These are phyloP conservation scores for Paulownia fortunei DNA, from an alignment of 257 asterid species.

Conservation along the genomic window DNA sequence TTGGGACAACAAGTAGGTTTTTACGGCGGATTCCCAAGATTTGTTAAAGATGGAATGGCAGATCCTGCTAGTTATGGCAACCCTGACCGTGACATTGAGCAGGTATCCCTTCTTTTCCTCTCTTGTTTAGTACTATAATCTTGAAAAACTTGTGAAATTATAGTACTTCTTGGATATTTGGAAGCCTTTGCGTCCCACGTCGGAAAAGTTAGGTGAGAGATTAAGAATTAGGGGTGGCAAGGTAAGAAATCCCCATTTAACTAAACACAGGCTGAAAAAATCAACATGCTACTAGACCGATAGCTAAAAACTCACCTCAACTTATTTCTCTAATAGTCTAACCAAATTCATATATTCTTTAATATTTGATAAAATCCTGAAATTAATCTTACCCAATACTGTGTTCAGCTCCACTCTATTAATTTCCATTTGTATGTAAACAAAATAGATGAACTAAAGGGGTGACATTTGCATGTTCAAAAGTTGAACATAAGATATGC, in stretches of 20 bases:
- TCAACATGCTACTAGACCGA: neutral
- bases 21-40: conserved; percentile 51
- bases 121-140: neutral
- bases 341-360: neutral
- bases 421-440: neutral
- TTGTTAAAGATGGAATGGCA: conserved; percentile 95
- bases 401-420: neutral
- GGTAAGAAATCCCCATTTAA: neutral
- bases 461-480: too few species aligned
- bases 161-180: neutral
- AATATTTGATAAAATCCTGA: too few species aligned
- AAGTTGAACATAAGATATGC: too few species aligned
- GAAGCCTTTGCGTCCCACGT: neutral
- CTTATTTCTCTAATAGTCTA: neutral
- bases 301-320: neutral
- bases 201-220: neutral
- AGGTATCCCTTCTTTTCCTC: conserved; percentile 45
- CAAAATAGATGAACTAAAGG: neutral
- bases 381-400: too few species aligned
- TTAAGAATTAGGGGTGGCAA: neutral
- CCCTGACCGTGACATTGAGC: conserved; percentile 75
- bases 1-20: conserved; percentile 45
- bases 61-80: conserved; percentile 79
- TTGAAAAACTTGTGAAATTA: conserved; percentile 3
- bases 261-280: neutral